Conservation (phyloP, 1,284 basidiomycete species). For the Rhodotorula sp. region DNA sequence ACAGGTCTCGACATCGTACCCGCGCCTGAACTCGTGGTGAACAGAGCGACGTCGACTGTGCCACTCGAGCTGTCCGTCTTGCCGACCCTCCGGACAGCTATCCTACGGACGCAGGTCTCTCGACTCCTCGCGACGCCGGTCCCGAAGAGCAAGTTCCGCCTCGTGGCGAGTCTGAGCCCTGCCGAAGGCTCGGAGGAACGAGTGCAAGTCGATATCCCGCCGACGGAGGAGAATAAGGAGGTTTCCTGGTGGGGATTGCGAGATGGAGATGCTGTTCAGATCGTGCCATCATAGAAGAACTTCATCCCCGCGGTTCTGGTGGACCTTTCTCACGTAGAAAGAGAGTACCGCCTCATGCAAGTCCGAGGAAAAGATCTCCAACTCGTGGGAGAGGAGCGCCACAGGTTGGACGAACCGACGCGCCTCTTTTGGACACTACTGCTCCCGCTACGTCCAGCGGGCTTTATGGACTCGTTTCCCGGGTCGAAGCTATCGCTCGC, state of each 20-base stretch:
- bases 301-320: no score
- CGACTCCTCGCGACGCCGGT: conserved; percentile 14
- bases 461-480: no score
- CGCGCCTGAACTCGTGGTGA: neutral
- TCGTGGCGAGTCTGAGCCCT: conserved; percentile 21
- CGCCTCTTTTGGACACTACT: no score
- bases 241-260: conserved; percentile 35
- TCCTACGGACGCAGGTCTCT: conserved; percentile 32
- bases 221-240: conserved; percentile 31
- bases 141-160: conserved; percentile 21
- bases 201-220: conserved; percentile 25
- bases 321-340: no score
- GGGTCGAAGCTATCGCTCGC: no score
- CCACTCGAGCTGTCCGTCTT: conserved; percentile 21
- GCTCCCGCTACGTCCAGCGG: no score
- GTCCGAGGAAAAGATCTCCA: no score
- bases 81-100: conserved; percentile 25
- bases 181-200: neutral
- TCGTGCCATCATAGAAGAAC: neutral
- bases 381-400: no score
- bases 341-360: no score
- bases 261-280: conserved; percentile 28
- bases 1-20: conserved; percentile 10
- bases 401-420: no score
- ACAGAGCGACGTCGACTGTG: neutral